These are phyloP conservation scores for Vitellaria paradoxa DNA, from an alignment of 179 eudicot species.

Conservation along the genomic window DNA sequence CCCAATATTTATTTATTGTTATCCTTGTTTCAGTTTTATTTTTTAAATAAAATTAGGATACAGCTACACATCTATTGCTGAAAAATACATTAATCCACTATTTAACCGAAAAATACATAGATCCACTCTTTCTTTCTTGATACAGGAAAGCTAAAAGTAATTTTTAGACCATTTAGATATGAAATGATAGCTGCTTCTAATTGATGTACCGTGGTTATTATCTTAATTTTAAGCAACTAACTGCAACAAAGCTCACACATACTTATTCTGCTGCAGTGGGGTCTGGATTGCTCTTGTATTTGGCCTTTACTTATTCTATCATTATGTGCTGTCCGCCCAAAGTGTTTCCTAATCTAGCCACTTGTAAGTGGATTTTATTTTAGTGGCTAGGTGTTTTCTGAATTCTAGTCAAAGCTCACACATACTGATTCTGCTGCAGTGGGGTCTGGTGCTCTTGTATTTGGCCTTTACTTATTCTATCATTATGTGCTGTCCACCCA, in stretches of 20 bases:
- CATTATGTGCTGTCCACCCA: too few relatives aligned
- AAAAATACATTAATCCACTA: not conserved
- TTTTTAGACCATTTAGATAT: slow-evolving; percentile 1
- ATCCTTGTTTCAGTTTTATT: not conserved
- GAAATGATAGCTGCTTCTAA: not conserved
- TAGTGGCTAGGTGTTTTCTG: too few relatives aligned
- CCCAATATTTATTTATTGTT: not conserved
- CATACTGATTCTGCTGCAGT: too few relatives aligned
- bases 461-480: too few relatives aligned
- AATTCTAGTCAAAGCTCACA: too few relatives aligned
- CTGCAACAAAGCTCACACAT: too few relatives aligned
- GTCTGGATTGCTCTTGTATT: too few relatives aligned
- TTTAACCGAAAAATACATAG: not conserved
- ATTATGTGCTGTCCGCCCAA: too few relatives aligned
- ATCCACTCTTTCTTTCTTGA: not conserved
- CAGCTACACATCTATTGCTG: not conserved
- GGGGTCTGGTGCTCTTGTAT: too few relatives aligned
- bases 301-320: too few relatives aligned
- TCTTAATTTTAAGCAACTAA: not conserved
- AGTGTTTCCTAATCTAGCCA: not conserved
- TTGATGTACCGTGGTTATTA: not conserved
- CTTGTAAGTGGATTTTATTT: too few relatives aligned
- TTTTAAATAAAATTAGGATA: not conserved
- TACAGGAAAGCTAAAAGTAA: not conserved
- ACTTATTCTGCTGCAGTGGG: too few relatives aligned